Conservation (phyloP, 2,329 filamentous ascomycete species). For the Cladosporium sp. region DNA sequence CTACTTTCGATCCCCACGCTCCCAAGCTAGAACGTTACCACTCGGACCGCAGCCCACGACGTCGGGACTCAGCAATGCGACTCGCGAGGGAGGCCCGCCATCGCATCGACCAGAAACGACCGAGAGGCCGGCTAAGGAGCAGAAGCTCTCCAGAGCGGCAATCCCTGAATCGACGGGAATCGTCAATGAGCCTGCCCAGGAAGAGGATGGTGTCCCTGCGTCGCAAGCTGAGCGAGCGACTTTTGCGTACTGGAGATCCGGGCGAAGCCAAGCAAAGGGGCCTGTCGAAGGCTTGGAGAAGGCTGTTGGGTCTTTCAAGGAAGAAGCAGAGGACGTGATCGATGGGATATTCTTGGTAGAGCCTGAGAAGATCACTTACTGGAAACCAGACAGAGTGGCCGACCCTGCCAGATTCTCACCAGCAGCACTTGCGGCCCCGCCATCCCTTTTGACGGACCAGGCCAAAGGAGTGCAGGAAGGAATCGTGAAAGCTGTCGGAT, state of each 20-base stretch:
- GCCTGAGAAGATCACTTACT: slow-evolving; percentile 5
- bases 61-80: neutral
- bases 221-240: neutral
- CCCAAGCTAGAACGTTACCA: slow-evolving; percentile 6
- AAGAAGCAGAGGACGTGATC: neutral
- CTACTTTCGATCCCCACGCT: neutral
- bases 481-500: neutral
- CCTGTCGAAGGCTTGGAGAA: neutral
- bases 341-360: neutral
- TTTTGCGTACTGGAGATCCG: slow-evolving; percentile 4
- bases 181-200: neutral
- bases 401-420: slow-evolving; percentile 1
- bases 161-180: neutral
- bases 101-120: slow-evolving; percentile 1
- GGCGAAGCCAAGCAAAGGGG: neutral
- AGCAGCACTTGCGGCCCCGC: neutral
- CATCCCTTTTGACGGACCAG: neutral
- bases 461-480: neutral
- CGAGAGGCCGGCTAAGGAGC: slow-evolving; percentile 5
- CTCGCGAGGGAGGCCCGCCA: neutral
- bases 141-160: neutral
- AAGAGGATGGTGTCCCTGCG: slow-evolving; percentile 2
- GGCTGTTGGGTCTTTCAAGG: neutral
- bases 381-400: neutral
- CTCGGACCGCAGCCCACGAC: slow-evolving; percentile 8